Evolutionary conservation across 345 rosid species (phyloP), one percentile per base, ranked within the genome.

Genomic region (Boechera stricta): DNA sequence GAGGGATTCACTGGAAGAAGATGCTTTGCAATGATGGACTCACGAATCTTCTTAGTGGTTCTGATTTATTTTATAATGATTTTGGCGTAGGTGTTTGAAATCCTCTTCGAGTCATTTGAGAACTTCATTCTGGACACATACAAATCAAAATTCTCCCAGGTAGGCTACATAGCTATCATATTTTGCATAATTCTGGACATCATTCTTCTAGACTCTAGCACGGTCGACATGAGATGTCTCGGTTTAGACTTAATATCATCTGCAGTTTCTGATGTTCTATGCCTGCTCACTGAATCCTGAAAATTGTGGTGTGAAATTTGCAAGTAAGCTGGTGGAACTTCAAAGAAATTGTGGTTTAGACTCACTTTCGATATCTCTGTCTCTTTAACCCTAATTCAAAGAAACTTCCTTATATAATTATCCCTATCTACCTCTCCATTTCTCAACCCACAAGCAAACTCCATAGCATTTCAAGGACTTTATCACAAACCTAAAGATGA

Each of bases 131-230:
- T 94, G 59, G 84, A 73, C 71, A 87, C 93, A 2, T 86, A 90
- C 85, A 91, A 89, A 86, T 90, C 95, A 54, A 94, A 94, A 77
- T 85, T 94, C 72, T 63, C 94, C 13, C 98, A 94, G 97, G 98
- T 94, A 73, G 44, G 60, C 69, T 55, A 51, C 48, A 59, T 11
- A 15, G 31, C 26, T 73, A 67, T 71, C n/a, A 9, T 45, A 8
- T 36, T 77, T 35, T 62, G 12, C 59, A 33, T 12, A 21, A 33
- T 59, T 33, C 13, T 35, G 58, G 28, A 18, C 21, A 18, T 18
- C 21, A 18, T 18, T 18, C 21, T 18, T 18, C 21, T 7, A 64
- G 58, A 64, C 24, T 54, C 61, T 10, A 57, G 65, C 45, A 60
- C 4, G 5, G 44, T 56, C 3, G 28, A 66, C 65, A 44, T 42